phyloP scores from a whole-genome alignment of 306 rosid genomes.

The Astragalus membranaceus region DNA sequence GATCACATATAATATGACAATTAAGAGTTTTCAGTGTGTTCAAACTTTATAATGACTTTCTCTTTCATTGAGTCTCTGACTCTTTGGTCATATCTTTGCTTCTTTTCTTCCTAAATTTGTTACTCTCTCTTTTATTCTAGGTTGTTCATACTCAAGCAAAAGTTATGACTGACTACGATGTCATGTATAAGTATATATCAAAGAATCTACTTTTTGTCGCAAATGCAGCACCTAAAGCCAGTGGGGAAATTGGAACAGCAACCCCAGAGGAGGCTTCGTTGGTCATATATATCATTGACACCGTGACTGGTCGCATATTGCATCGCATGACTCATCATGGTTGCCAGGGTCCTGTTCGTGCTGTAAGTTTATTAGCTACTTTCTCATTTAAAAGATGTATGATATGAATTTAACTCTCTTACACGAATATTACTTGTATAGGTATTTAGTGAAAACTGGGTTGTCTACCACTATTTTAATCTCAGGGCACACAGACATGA shows the following conservation, averaged over 20 bases:
- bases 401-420: conserved; percentile 13
- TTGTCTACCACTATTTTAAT: conserved; percentile 96
- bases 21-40: neutral
- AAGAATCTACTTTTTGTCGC: conserved; percentile 87
- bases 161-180: conserved; percentile 75
- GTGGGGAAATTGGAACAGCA: conserved; percentile 72
- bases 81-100: conserved; percentile 11
- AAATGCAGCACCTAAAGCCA: conserved; percentile 85
- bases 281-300: conserved; percentile 82
- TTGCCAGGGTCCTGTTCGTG: conserved; percentile 92
- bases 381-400: conserved; percentile 15
- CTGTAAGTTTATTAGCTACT: conserved; percentile 51
- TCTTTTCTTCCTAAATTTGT: neutral
- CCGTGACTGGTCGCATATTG: conserved; percentile 85
- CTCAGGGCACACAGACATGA: conserved; percentile 97
- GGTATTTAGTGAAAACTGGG: conserved; percentile 99
- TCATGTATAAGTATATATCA: conserved; percentile 83
- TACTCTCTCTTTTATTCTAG: conserved; percentile 32
- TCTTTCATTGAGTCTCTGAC: neutral
- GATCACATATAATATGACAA: neutral
- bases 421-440: conserved; percentile 31
- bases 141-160: conserved; percentile 99
- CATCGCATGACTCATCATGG: conserved; percentile 90
- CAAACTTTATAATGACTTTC: neutral
- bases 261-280: conserved; percentile 87